Base-by-base conservation (phyloP, 371 early-diverging fungal genomes). In the Rhizopus arrhizus region DNA sequence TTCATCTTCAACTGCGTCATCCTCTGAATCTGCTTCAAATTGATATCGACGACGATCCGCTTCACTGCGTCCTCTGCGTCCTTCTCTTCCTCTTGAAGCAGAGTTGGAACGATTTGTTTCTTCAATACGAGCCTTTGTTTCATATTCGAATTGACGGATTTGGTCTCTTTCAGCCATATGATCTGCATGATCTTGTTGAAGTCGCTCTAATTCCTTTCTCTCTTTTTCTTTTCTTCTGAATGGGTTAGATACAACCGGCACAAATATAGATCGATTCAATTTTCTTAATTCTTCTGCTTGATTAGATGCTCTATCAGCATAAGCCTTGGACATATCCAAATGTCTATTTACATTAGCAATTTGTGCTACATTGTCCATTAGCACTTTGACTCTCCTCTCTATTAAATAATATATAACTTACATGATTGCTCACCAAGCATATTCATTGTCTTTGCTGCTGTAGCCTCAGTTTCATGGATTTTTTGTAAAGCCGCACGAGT, bases 251-350 rank as follows among this genome's bases (percentile, higher is more conserved):
- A 91, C 64, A 67, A 81, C 78, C 11, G 90, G 83, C 8, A 88
- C 74, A 70, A 92, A 85, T 71, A 94, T 93, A 52, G 88, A 91
- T 49, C 85, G 79, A 77, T 92, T 92, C 35, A 92, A 75, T 9
- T 90, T 85, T 63, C 87, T 89, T 46, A 94, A 83, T 59, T 91
- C 88, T 47, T 82, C 75, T 8, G 93, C 85, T 66, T 90, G 86
- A 13, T 83, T 81, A 16, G 88, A 82, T 9, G 91, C 86, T 49
- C 85, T 80, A 61, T 91, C 87, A 5, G 90, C 87, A 67, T 89
- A 82, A 15, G 86, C 77, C 53, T 87, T 88, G 55, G 92, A 85
- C 55, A 83, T 64, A 59, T 93, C 92, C 46, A 94, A 72, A 52
- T 85, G 85, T 33, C 86, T 75, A 59, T 91, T 89, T 41, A 90